Percentiles rank a stretch among this genome's conserved stretches.
Conservation (phyloP, 2,329 filamentous ascomycete genomes). For the Claviceps digitariae region DNA sequence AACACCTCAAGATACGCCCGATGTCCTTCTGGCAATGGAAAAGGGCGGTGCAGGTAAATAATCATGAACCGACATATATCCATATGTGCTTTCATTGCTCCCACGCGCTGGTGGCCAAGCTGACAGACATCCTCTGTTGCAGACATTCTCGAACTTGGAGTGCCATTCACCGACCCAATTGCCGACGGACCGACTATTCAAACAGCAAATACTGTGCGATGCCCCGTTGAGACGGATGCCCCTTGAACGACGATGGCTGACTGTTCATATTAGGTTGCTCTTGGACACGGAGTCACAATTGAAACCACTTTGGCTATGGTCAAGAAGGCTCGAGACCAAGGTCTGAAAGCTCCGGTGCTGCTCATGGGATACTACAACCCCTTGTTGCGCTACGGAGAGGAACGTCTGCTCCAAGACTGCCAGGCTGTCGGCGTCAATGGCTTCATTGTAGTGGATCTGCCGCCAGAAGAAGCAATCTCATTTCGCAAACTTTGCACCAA, state of each 20-base stretch:
- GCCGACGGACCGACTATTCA: slow-evolving; percentile 96
- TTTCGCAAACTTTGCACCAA: slow-evolving; percentile 76
- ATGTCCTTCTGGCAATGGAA: slow-evolving; percentile 80
- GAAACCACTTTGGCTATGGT: slow-evolving; percentile 70
- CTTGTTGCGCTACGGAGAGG: slow-evolving; percentile 84
- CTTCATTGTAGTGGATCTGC: slow-evolving; percentile 92
- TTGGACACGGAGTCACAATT: slow-evolving; percentile 80
- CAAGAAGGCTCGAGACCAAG: slow-evolving; percentile 60
- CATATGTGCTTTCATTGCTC: background rate
- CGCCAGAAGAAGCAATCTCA: slow-evolving; percentile 85
- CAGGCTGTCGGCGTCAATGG: slow-evolving; percentile 79
- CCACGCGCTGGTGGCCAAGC: background rate
- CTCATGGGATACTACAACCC: slow-evolving; percentile 99
- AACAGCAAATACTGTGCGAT: slow-evolving; percentile 68
- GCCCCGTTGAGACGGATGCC: slow-evolving; percentile 3
- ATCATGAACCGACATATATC: slow-evolving; percentile 15
- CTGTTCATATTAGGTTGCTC: slow-evolving; percentile 40
- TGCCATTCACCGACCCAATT: slow-evolving; percentile 96
- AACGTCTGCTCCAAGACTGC: slow-evolving; percentile 73
- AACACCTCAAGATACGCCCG: slow-evolving; percentile 64
- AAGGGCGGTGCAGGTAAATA: slow-evolving; percentile 84
- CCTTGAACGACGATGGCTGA: slow-evolving; percentile 1
- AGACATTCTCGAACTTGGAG: slow-evolving; percentile 89
- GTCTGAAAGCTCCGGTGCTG: slow-evolving; percentile 69
- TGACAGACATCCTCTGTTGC: background rate